Conservation (phyloP, 176 grass and related monocot species). For the Avena eriantha region DNA sequence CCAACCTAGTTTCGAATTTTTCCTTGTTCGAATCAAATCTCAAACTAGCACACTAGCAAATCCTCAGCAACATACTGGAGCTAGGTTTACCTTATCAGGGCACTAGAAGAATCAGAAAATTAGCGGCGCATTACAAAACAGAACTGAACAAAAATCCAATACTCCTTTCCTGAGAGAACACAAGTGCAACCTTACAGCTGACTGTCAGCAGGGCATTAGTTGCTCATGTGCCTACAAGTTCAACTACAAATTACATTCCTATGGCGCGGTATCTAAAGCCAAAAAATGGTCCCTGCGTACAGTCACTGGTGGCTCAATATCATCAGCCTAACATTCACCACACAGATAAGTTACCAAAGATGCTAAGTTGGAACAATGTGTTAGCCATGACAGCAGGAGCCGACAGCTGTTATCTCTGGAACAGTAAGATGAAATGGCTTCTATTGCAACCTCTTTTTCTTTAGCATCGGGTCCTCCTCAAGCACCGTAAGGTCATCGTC, state of each 20-base stretch:
- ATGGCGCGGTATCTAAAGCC: conserved; percentile 34
- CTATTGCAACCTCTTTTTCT: conserved; percentile 87
- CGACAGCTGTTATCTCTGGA: conserved; percentile 44
- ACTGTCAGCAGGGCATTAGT: conserved; percentile 39
- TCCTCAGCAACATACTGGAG: not conserved
- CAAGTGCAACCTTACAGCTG: conserved; percentile 29
- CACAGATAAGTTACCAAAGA: conserved; percentile 47
- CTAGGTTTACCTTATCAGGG: not conserved
- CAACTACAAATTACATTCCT: conserved; percentile 71
- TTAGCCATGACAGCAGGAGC: conserved; percentile 58
- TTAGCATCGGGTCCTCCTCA: conserved; percentile 60
- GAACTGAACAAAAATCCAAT: conserved; percentile 19
- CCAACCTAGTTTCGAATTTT: not conserved
- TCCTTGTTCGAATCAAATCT: not conserved
- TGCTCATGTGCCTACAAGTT: conserved; percentile 53
- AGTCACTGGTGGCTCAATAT: conserved; percentile 25
- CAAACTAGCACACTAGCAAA: not conserved
- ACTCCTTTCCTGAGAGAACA: conserved; percentile 12
- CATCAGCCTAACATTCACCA: conserved; percentile 40
- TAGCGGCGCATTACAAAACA: not conserved
- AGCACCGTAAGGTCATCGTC: conserved; percentile 60
- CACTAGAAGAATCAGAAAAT: not conserved
- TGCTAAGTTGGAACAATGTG: conserved; percentile 49
- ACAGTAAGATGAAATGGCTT: not conserved
- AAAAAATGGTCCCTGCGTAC: conserved; percentile 24